Evolutionary conservation across 768 basidiomycete species (phyloP), one percentile per base, ranked within the genome.

Genomic region (Gelatoporia subvermispora): DNA sequence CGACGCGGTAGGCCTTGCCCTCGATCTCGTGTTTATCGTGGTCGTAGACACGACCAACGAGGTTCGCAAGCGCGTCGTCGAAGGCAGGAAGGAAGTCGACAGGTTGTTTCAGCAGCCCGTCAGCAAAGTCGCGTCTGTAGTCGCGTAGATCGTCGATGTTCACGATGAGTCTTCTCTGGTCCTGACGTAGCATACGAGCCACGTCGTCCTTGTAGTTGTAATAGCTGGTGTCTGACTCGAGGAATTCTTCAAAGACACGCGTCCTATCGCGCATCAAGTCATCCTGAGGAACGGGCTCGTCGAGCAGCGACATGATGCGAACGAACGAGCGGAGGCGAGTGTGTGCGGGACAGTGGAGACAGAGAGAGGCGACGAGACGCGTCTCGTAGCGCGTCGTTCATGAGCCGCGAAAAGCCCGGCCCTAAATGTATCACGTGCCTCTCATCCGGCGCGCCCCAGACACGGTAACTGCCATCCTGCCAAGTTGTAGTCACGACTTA

Each of bases 131-230:
- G 61, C 93, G 82, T 65, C 89, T 82, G 66, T 90, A 90, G 67
- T 91, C 91, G 70, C 95, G 85, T 60, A 97, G 71, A 70, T 97
- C 93, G 66, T 97, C 95, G 58, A 97, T 78, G 67, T 96, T 98
- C 65, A 98, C 82, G 56, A 93, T 82, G 58, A 97, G 84, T 17
- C 96, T 83, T 61, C 89, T 85, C 62, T 85, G 82, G 60, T 88
- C 85, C 17, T 76, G 74, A 48, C 88, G 82, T 41, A 97, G 78
- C 83, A 97, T 82, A 57, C 82, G 79, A 39, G 78, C 74, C 55
- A 95, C 85, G 49, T 88, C 85, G 59, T 93, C 85, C 59, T 84
- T 81, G 73, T 95, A 94, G 67, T 89, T 90, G 74, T 81, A 82
- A 17, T 81, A 60, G 22, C 76, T 65, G 3, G 79, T 79, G 49